Evolutionary conservation across 2,329 filamentous ascomycete genomes (phyloP), one percentile per base, ranked within the genome.

Genomic region (Stachybotrys chlorohalonatus): DNA sequence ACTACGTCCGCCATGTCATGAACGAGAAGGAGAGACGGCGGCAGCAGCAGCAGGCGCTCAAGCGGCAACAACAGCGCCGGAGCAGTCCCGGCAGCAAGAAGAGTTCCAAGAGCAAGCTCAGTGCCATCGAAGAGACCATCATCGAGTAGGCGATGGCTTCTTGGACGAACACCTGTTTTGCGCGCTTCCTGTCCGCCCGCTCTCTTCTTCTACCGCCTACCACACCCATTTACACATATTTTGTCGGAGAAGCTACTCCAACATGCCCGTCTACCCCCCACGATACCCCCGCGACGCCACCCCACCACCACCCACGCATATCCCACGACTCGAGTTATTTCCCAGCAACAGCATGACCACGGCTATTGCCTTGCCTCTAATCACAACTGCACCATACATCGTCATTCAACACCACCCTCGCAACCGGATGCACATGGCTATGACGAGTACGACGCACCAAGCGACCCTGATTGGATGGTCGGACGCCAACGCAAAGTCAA

Each of bases 21-120:
- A 66, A 63, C 60, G 80, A 83, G 72, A 81, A 81, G 76, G 80
- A 83, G 70, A 71, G 74, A 53, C 73, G 79, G 46, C 73, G 74
- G 57, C 71, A 74, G 59, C 63, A 64, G 16, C 69, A 72, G 39
- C 62, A 61, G 54, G 62, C 60, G 46, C 73, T 70, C 63, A 71
- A 71, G 62, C 46, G 46, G 16, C 46, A 47, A 8, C 46, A 47
- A n/a, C 62, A 63, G 52, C 65, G 67, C 56, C 66, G 68, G 59
- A 61, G 65, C 59, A 69, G 67, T 58, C 66, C 67, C 66, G 13
- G 13, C 36, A 13, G 36, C 36, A 83, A 80, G 73, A 80, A 77
- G 66, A 72, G 70, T 60, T 67, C 72, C 63, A 79, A 76, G 72
- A 69, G 62, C 62, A 79, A 77, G 71, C 67, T 70, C 53, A 67